These are phyloP conservation scores for Begonia fuchsioides DNA, from an alignment of 306 rosid species.

Conservation along the genomic window DNA sequence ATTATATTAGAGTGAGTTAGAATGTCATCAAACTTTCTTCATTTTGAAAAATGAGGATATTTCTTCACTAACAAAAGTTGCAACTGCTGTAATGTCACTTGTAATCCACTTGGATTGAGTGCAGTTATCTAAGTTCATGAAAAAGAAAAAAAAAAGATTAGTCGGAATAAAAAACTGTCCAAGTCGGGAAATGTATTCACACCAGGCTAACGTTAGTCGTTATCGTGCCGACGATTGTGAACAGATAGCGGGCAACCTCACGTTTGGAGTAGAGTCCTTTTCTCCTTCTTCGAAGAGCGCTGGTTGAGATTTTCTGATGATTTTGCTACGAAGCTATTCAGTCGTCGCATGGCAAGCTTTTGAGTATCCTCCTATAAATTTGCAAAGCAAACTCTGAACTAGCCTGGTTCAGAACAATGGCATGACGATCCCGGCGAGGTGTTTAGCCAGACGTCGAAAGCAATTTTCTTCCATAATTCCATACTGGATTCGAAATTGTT, in stretches of 20 bases:
- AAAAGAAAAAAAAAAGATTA: neutral
- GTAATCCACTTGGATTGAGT: slow-evolving; percentile 13
- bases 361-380: slow-evolving; percentile 49
- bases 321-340: slow-evolving; percentile 6
- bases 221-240: slow-evolving; percentile 5
- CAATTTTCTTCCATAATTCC: slow-evolving; percentile 36
- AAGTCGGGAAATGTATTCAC: slow-evolving; percentile 4
- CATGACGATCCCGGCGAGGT: slow-evolving; percentile 78
- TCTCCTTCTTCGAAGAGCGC: slow-evolving; percentile 6
- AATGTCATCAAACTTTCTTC: too few relatives aligned
- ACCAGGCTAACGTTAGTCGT: slow-evolving; percentile 14
- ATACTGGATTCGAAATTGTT: slow-evolving; percentile 37
- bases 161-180: neutral
- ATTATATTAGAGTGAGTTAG: too few relatives aligned
- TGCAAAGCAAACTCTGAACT: slow-evolving; percentile 84
- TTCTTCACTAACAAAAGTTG: too few relatives aligned
- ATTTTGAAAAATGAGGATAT: too few relatives aligned
- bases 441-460: slow-evolving; percentile 42
- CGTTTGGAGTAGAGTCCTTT: slow-evolving; percentile 7
- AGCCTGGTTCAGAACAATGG: slow-evolving; percentile 62
- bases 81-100: slow-evolving; percentile 7
- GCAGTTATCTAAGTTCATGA: slow-evolving; percentile 8
- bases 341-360: slow-evolving; percentile 6
- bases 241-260: slow-evolving; percentile 14
- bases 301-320: neutral